Conservation (phyloP, 2,329 filamentous ascomycete genomes). For the Trichoderma gracile region DNA sequence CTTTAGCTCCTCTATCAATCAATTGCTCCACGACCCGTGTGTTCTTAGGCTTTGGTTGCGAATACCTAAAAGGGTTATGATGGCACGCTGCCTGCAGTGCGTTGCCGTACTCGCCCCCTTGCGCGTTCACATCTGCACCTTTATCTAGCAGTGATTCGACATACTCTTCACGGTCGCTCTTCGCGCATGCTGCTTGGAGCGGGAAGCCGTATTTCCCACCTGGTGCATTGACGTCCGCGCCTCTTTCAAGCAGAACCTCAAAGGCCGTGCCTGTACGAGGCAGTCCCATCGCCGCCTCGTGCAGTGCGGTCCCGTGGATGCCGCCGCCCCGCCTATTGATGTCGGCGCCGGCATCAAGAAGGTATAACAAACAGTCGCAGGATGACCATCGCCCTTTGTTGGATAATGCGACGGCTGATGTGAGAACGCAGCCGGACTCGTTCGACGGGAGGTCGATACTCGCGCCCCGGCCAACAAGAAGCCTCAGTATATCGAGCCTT, state of each 20-base stretch:
- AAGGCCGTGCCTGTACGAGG: not conserved
- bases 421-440: not conserved
- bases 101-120: not conserved
- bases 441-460: not conserved
- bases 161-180: not conserved
- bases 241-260: not conserved
- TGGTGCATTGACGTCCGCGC: not conserved
- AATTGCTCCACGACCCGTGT: not conserved
- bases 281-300: not conserved
- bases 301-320: not conserved
- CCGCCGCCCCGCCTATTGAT: not conserved
- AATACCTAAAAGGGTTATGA: accelerated
- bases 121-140: not conserved
- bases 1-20: not conserved
- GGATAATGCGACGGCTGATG: not conserved
- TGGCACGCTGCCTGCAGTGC: not conserved
- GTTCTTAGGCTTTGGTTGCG: too few species aligned
- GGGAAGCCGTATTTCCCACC: not conserved
- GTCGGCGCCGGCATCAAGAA: not conserved
- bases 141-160: not conserved
- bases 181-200: not conserved
- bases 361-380: not conserved
- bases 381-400: too few species aligned
- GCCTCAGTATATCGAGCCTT: not conserved
- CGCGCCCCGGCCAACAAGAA: not conserved